Evolutionary conservation across 2,329 filamentous ascomycete genomes (phyloP).

Genomic region (Cladophialophora immunda): DNA sequence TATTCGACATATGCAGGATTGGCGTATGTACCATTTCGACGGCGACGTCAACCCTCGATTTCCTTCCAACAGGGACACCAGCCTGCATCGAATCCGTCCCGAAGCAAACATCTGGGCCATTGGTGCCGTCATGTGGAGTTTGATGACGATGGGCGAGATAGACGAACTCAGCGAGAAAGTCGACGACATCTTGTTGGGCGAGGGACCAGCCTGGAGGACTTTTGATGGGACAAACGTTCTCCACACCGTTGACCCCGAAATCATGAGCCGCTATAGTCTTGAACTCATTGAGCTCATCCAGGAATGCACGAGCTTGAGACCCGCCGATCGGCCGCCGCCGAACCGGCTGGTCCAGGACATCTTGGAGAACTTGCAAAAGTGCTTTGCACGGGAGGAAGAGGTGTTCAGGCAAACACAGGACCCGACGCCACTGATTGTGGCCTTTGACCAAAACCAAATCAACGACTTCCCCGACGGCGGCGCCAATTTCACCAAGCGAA

Average conservation of each 20-base stretch:
- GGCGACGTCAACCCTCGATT: slow-evolving; percentile 8
- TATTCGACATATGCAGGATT: not conserved
- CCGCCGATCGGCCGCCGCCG: slow-evolving; percentile 16
- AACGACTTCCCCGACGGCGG: slow-evolving; percentile 17
- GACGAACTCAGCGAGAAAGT: slow-evolving; percentile 21
- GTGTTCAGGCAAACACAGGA: not conserved
- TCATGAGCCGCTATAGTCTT: slow-evolving; percentile 23
- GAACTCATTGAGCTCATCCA: slow-evolving; percentile 23
- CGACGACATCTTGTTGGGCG: slow-evolving; percentile 17
- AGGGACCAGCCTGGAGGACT: not conserved
- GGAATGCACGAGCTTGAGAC: slow-evolving; percentile 22
- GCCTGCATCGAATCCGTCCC: slow-evolving; percentile 22
- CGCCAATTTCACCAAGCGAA: slow-evolving; percentile 14
- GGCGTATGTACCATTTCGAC: slow-evolving; percentile 6
- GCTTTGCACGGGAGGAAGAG: slow-evolving; percentile 8
- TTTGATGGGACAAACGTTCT: slow-evolving; percentile 18
- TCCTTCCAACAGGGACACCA: not conserved
- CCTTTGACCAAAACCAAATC: slow-evolving; percentile 3
- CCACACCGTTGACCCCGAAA: not conserved
- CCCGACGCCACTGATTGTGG: not conserved
- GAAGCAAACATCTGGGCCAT: slow-evolving; percentile 31
- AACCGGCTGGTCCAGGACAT: slow-evolving; percentile 3
- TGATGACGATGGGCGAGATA: slow-evolving; percentile 27
- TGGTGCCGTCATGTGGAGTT: slow-evolving; percentile 28
- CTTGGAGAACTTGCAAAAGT: not conserved